Base-by-base conservation (phyloP, 2,329 filamentous ascomycete genomes). In the Trichophyton simii region DNA sequence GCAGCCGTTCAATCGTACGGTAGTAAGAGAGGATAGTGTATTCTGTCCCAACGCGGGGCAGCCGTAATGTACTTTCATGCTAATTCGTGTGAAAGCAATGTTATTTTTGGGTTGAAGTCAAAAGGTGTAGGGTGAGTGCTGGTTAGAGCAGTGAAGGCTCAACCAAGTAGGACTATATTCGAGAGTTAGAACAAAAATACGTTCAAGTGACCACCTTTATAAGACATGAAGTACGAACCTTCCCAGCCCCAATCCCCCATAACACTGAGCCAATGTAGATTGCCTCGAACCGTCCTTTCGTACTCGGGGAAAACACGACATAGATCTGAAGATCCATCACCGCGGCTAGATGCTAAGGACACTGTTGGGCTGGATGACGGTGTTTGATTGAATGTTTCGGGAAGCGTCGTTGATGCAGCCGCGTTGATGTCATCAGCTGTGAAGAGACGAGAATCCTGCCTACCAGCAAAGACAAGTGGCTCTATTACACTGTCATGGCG, bases 241-340 rank as follows among this genome's bases (percentile, higher is more conserved):
- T 88, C 85, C 85, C 86, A 88, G n/a, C 78, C 76, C 83, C 83
- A 87, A 66, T 87, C 85, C 64, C 80, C 81, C 86, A 88, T 88
- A 48, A 88, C 84, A 42, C 84, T 83, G 7, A 87, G 76, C 86
- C 86, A 88, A 72, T 88, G 86, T 67, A 86, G 72, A 54, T 77
- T 77, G 2, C 86, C 85, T 64, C 82, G 79, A n/a, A 88, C 83
- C 2, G 84, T 87, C 67, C 83, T 80, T 58, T 85, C 82, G 60
- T 76, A 76, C 63, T 85, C 81, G 63, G 83, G 76, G 48, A 77
- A 74, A 62, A 77, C 72, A 59, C 73, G 57, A 54, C 70, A 65
- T 0, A 71, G 68, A 65, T 73, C 63, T 50, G 71, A 64, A 18
- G 72, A 74, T 15, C 50, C 54, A 28, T 48, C 34, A 15, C 62